Percentiles rank a stretch among this genome's conserved stretches.
These are phyloP conservation scores for Takakia lepidozioides DNA, from an alignment of 225 moss, liverwort and hornwort genomes.

Conservation along the genomic window DNA sequence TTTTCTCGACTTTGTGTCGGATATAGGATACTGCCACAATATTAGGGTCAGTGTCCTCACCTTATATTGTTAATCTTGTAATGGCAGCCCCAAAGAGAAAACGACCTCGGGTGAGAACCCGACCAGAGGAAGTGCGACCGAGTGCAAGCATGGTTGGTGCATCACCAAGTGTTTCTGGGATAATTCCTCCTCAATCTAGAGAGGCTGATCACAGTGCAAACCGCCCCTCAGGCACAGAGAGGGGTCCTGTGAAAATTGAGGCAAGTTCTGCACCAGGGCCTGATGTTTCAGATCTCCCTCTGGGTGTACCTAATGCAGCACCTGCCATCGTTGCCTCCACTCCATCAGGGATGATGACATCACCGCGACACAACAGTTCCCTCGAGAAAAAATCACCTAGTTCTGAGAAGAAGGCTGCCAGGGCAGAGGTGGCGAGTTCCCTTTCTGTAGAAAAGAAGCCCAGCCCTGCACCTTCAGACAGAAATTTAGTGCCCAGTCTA, in stretches of 20 bases:
- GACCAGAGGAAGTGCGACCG: conserved; percentile 28
- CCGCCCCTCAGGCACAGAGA: conserved; percentile 18
- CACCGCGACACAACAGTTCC: conserved; percentile 11
- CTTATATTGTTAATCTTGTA: background rate
- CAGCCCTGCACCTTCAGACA: conserved; percentile 22
- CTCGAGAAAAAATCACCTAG: conserved; percentile 35
- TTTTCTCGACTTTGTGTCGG: too few species aligned
- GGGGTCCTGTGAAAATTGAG: conserved; percentile 34
- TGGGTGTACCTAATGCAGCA: too few species aligned
- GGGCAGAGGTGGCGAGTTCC: conserved; percentile 24
- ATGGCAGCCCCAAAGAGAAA: conserved; percentile 58
- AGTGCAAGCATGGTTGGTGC: conserved; percentile 13
- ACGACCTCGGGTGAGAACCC: conserved; percentile 45
- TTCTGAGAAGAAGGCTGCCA: conserved; percentile 30
- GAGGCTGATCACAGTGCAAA: conserved; percentile 24
- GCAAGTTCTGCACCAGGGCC: conserved; percentile 2
- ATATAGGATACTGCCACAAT: too few species aligned
- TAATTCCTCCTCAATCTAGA: conserved; percentile 5
- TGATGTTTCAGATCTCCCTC: background rate
- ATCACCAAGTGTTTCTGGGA: conserved; percentile 9
- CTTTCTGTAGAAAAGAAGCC: conserved; percentile 25
- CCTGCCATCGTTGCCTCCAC: conserved; percentile 8
- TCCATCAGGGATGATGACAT: background rate
- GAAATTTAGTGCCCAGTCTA: conserved; percentile 13
- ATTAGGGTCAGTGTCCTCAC: background rate